Evolutionary conservation across 345 rosid species (phyloP).

Genomic region (Mallotus nudiflorus): DNA sequence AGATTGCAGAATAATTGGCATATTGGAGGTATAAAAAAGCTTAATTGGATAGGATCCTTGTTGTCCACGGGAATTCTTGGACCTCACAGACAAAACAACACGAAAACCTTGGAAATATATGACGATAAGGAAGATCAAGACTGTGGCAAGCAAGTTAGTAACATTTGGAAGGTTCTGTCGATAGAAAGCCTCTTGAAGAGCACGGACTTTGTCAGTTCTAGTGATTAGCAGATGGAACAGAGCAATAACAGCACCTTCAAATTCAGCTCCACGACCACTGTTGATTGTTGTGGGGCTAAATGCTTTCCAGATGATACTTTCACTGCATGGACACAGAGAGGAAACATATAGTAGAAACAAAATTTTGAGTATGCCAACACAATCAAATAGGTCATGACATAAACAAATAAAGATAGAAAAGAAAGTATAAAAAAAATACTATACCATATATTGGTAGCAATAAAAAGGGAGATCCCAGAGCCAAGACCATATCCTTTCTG

Average conservation of each 20-base stretch:
- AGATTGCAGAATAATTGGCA: conserved; percentile 86
- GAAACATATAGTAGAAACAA: neutral
- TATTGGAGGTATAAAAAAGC: conserved; percentile 86
- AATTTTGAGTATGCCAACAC: neutral
- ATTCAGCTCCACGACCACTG: conserved; percentile 92
- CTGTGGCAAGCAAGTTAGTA: conserved; percentile 79
- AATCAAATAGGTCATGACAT: neutral
- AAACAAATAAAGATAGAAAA: neutral
- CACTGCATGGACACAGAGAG: conserved; percentile 58
- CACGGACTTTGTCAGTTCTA: conserved; percentile 71
- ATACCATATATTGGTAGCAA: conserved; percentile 72
- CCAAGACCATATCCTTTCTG: conserved; percentile 18
- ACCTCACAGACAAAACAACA: conserved; percentile 84
- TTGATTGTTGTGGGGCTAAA: conserved; percentile 88
- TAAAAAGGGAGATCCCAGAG: conserved; percentile 67
- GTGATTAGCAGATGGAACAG: conserved; percentile 79
- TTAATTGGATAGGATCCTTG: conserved; percentile 92
- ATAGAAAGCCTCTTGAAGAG: conserved; percentile 82
- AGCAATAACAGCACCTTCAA: conserved; percentile 93
- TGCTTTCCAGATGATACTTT: conserved; percentile 84
- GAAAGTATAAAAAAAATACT: conserved; percentile 4
- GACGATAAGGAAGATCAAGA: conserved; percentile 75
- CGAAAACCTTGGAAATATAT: conserved; percentile 96
- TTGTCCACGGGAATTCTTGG: conserved; percentile 91
- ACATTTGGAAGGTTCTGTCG: conserved; percentile 89